Percentiles rank a stretch among this genome's conserved stretches.
Conservation (phyloP, 2,329 filamentous ascomycete species). For the Coniochaeta hoffmannii region DNA sequence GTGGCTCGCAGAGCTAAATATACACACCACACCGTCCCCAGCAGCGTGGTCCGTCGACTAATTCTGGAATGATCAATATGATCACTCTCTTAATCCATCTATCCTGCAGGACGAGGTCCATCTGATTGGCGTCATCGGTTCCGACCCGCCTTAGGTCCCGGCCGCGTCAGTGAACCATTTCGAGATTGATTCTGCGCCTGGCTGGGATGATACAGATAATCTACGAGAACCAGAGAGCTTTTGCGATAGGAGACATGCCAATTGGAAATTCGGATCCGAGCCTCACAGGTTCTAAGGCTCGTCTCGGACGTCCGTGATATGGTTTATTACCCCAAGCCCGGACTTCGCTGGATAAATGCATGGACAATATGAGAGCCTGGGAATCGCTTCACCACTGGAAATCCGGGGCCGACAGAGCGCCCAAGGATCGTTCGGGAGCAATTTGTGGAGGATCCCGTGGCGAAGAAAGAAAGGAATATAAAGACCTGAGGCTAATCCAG, state of each 20-base stretch:
- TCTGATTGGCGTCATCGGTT: conserved; percentile 12
- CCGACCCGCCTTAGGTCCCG: conserved; percentile 10
- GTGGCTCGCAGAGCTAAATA: background rate
- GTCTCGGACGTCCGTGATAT: conserved; percentile 15
- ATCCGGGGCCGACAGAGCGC: background rate
- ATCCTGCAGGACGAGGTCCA: conserved; percentile 6
- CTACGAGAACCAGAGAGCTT: background rate
- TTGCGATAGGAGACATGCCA: background rate
- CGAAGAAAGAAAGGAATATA: background rate
- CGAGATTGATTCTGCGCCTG: background rate
- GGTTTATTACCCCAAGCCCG: conserved; percentile 13
- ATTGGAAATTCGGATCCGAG: background rate
- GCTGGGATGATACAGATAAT: background rate
- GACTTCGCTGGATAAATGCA: conserved; percentile 17
- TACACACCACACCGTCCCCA: background rate
- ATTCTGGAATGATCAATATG: background rate
- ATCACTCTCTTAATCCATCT: background rate
- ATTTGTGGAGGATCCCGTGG: background rate
- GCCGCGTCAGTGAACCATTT: background rate
- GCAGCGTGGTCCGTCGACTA: background rate
- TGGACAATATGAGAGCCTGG: conserved; percentile 10
- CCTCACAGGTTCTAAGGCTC: background rate
- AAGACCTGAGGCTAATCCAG: background rate
- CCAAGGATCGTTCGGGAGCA: background rate
- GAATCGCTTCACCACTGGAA: background rate